These are phyloP conservation scores for Stropharia rugosoannulata DNA, from an alignment of 768 basidiomycete genomes.

Conservation along the genomic window DNA sequence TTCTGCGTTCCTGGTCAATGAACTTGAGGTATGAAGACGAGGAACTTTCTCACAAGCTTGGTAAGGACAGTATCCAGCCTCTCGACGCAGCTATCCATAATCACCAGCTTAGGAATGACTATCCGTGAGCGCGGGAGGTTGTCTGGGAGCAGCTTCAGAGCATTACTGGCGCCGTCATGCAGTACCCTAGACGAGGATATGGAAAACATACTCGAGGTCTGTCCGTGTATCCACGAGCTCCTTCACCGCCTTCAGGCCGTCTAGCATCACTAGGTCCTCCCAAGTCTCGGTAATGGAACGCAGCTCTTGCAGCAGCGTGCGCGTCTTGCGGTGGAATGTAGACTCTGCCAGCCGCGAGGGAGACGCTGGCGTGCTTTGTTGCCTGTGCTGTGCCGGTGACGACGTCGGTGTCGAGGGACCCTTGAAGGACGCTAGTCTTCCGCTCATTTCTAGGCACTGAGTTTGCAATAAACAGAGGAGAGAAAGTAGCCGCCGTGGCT, in stretches of 20 bases:
- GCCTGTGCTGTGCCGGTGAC: slow-evolving; percentile 54
- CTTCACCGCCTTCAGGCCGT: slow-evolving; percentile 76
- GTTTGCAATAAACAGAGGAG: neutral
- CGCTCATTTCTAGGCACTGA: slow-evolving; percentile 16
- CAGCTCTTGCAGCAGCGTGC: slow-evolving; percentile 68
- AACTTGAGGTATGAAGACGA: neutral
- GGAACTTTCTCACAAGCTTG: slow-evolving; percentile 58
- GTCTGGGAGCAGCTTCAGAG: slow-evolving; percentile 53
- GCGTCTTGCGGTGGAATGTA: slow-evolving; percentile 78
- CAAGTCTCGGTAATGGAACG: slow-evolving; percentile 64
- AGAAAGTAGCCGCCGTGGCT: neutral
- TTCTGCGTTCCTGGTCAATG: slow-evolving; percentile 37
- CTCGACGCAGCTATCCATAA: slow-evolving; percentile 65
- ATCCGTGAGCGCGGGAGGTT: slow-evolving; percentile 56
- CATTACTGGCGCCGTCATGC: slow-evolving; percentile 48
- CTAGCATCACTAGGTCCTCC: slow-evolving; percentile 79
- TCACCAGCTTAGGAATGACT: slow-evolving; percentile 61
- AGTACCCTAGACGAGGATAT: neutral
- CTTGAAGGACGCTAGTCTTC: slow-evolving; percentile 73
- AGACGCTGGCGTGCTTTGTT: slow-evolving; percentile 39
- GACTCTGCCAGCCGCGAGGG: slow-evolving; percentile 61
- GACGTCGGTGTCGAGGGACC: slow-evolving; percentile 76
- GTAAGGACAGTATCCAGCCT: slow-evolving; percentile 56
- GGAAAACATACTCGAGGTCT: slow-evolving; percentile 71
- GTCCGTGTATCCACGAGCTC: slow-evolving; percentile 77